phyloP scores from a whole-genome alignment of 2,329 filamentous ascomycete genomes.

The Lachnum nothofagi region DNA sequence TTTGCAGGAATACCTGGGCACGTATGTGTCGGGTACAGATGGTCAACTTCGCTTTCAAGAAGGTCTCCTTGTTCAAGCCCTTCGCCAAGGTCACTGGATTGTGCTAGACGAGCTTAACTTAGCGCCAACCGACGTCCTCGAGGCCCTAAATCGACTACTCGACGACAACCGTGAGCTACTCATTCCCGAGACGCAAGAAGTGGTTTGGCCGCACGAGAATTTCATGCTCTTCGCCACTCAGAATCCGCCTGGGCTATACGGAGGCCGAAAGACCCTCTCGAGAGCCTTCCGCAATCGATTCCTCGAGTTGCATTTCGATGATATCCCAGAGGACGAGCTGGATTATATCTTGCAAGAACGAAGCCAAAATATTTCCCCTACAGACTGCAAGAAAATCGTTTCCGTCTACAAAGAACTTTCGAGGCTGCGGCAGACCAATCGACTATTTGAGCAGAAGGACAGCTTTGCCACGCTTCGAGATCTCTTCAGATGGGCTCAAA shows the following conservation, averaged over 20 bases:
- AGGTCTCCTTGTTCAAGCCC: conserved; percentile 84
- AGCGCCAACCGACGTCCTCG: conserved; percentile 92
- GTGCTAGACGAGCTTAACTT: conserved; percentile 96
- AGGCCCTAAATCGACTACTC: conserved; percentile 88
- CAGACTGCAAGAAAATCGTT: conserved; percentile 87
- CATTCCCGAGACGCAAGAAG: conserved; percentile 92
- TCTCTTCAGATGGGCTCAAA: conserved; percentile 88
- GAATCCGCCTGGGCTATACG: conserved; percentile 92
- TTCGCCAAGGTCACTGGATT: conserved; percentile 94
- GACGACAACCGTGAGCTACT: conserved; percentile 95
- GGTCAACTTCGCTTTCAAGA: conserved; percentile 89
- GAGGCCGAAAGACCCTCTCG: conserved; percentile 86
- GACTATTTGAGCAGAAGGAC: conserved; percentile 94
- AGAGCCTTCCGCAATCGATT: conserved; percentile 96
- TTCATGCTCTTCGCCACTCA: conserved; percentile 99
- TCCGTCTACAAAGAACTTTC: conserved; percentile 91
- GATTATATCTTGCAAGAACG: conserved; percentile 86
- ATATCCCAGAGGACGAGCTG: conserved; percentile 92
- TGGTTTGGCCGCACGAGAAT: conserved; percentile 84
- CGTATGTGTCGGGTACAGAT: conserved; percentile 80
- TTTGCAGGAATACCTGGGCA: conserved; percentile 93
- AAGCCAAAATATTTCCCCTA: conserved; percentile 79
- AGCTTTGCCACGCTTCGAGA: conserved; percentile 95
- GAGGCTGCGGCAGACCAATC: conserved; percentile 77
- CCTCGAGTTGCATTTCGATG: conserved; percentile 93